phyloP scores from a whole-genome alignment of 2,329 filamentous ascomycete species.

The Colletotrichum siamense region DNA sequence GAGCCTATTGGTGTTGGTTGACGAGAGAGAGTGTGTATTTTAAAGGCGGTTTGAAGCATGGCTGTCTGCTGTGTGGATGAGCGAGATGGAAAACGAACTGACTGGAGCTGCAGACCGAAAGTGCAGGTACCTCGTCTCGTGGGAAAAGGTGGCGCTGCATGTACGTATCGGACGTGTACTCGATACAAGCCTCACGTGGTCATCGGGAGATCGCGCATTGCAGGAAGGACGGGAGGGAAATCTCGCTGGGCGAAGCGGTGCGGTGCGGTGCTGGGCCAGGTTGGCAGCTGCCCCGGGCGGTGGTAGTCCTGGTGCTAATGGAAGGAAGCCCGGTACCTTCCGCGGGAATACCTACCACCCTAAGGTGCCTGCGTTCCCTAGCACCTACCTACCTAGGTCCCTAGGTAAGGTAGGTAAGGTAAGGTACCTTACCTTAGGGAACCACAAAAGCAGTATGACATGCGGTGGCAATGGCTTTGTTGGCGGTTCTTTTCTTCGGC shows the following conservation, averaged over 20 bases:
- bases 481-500: background rate
- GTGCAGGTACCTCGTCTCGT: background rate
- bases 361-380: too few relatives aligned
- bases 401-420: too few relatives aligned
- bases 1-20: background rate
- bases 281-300: background rate
- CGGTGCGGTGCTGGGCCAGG: background rate
- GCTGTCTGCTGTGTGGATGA: background rate
- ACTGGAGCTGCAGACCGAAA: background rate
- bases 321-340: too few relatives aligned
- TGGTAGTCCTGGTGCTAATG: background rate
- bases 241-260: background rate
- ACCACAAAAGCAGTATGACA: background rate
- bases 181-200: conserved; percentile 15
- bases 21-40: background rate
- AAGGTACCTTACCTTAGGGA: too few relatives aligned
- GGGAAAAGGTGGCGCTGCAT: background rate
- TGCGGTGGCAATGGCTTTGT: background rate
- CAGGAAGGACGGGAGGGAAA: conserved; percentile 14
- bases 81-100: background rate
- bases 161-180: background rate
- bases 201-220: conserved; percentile 23
- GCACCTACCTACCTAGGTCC: too few relatives aligned
- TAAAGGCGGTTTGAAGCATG: background rate
- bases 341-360: too few relatives aligned